These are phyloP conservation scores for Globisporangium cystogenes DNA, from an alignment of 352 stramenopile species.

Conservation along the genomic window DNA sequence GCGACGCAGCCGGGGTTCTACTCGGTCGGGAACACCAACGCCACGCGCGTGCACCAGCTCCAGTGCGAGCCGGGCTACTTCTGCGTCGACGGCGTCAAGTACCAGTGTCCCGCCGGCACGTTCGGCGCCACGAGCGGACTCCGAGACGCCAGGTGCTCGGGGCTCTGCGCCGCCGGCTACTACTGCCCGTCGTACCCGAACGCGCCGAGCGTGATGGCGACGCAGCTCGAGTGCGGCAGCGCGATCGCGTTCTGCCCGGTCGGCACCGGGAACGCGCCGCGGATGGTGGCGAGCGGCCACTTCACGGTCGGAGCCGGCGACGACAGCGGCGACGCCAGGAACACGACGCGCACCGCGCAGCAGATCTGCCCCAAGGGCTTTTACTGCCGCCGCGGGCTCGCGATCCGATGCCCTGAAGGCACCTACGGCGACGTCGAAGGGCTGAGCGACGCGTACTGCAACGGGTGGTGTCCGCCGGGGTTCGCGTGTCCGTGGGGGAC, in stretches of 20 bases:
- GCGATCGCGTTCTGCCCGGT: constrained; percentile 50
- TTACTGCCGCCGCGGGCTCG: constrained; percentile 71
- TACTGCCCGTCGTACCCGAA: constrained; percentile 65
- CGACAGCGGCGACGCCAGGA: constrained; percentile 23
- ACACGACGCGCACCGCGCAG: constrained; percentile 49
- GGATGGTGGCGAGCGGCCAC: constrained; percentile 35
- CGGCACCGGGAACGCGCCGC: constrained; percentile 44
- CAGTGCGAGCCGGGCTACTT: constrained; percentile 73
- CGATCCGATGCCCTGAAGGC: constrained; percentile 58
- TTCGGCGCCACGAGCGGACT: constrained; percentile 52
- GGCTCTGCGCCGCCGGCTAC: constrained; percentile 52
- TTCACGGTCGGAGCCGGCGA: constrained; percentile 45
- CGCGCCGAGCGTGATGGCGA: constrained; percentile 29
- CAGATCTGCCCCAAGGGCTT: constrained; percentile 49
- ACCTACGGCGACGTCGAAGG: constrained; percentile 50
- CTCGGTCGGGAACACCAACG: constrained; percentile 45
- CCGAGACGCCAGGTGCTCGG: constrained; percentile 39
- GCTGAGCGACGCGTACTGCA: constrained; percentile 42
- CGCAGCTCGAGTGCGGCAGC: constrained; percentile 43
- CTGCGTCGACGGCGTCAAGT: constrained; percentile 56
- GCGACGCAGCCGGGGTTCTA: constrained; percentile 57
- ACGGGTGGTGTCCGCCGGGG: constrained; percentile 59
- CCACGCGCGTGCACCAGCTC: constrained; percentile 51
- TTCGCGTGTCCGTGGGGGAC: constrained; percentile 65
- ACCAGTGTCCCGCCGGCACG: constrained; percentile 66